Evolutionary conservation across 352 stramenopile species (phyloP), one percentile per base, ranked within the genome.

Genomic region (Aphanomyces cochlioides): DNA sequence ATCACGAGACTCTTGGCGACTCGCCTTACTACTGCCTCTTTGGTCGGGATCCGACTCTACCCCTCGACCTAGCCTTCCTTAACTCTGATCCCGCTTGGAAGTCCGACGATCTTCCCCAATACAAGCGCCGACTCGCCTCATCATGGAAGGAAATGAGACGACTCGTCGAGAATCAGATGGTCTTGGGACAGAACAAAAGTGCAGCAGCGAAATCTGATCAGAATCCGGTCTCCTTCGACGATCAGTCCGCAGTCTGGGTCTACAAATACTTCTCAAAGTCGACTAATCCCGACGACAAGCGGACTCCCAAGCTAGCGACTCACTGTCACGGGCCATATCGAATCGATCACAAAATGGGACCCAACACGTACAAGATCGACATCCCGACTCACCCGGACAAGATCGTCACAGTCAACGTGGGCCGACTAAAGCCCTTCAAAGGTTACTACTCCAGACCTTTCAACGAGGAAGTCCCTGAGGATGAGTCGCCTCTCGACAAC

Each of bases 281-380:
- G 2, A 34, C 0, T 58, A 8, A 21, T 1, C 50, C 50, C 8
- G n/a, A 58, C n/a, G 50, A 58, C 50, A n/a, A 3, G 1, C 50
- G 50, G 50, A 58, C 50, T 8, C 8, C 8, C 50, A 58, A 58
- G n/a, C n/a, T 58, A 2, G 50, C 50, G 37, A 21, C 8, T 8
- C n/a, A 58, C n/a, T 58, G 50, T 1, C 50, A 58, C 37, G 7
- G n/a, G 2, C 8, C 50, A 8, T 58, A 21, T 19, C n/a, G 50
- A 19, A 19, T 58, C 50, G 50, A 58, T 10, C 50, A 3, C 8
- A 58, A 58, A 34, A 58, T 34, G n/a, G 50, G 50, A 21, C 50
- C 50, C 1, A 58, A 58, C 50, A 58, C 50, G 50, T 58, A 58
- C 50, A 58, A 58, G 8, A 58, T 58, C n/a, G 50, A 10, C 50